These are phyloP conservation scores for Acer saccharum DNA, from an alignment of 345 rosid species.

Conservation along the genomic window DNA sequence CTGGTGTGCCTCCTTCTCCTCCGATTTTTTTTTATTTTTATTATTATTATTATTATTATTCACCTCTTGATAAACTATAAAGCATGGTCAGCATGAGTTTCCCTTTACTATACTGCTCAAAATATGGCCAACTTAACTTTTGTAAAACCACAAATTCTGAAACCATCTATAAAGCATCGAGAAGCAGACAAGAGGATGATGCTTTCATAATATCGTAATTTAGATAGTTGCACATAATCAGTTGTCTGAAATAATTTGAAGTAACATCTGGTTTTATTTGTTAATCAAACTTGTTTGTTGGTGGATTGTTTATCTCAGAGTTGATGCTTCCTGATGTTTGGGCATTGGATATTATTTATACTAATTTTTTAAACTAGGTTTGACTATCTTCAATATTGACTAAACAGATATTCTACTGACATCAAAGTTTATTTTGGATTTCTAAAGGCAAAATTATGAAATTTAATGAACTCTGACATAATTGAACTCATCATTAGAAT, in stretches of 20 bases:
- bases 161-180: neutral
- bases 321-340: neutral
- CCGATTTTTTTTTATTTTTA: neutral
- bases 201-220: neutral
- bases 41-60: neutral
- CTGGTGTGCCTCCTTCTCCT: conserved; percentile 40
- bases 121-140: conserved; percentile 4
- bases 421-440: neutral
- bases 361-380: neutral
- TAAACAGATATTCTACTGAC: neutral
- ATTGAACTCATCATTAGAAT: neutral
- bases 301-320: neutral
- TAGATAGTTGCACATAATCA: neutral
- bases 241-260: conserved; percentile 1
- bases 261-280: neutral
- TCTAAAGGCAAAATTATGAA: neutral
- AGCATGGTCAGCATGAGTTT: conserved; percentile 10
- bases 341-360: neutral
- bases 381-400: neutral
- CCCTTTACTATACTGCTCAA: neutral
- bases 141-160: neutral
- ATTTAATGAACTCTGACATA: neutral
- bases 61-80: neutral
- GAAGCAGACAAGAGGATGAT: neutral
- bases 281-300: conserved; percentile 6